phyloP scores from a whole-genome alignment of 2,329 filamentous ascomycete genomes.

The Celoporthe dispersa region DNA sequence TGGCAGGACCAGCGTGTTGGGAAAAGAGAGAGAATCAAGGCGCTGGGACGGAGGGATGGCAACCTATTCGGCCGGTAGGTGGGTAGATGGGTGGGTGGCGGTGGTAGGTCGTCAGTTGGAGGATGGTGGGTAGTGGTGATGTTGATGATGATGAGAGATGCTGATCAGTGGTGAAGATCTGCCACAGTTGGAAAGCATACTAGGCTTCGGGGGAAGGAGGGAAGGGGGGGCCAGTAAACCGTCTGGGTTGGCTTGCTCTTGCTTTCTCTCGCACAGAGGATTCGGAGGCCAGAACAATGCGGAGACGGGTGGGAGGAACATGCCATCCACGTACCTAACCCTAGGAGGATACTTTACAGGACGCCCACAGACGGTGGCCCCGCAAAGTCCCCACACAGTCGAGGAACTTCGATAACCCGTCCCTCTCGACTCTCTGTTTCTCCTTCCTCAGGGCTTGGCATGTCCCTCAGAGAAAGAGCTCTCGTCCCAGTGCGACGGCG shows the following conservation, averaged over 20 bases:
- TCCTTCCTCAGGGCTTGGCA: neutral
- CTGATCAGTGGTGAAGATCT: neutral
- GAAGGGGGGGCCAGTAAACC: neutral
- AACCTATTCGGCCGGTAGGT: neutral
- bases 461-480: neutral
- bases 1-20: constrained; percentile 13
- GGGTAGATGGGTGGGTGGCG: neutral
- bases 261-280: neutral
- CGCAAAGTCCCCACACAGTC: neutral
- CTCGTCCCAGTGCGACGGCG: neutral
- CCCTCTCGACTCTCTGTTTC: no score
- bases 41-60: neutral
- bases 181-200: neutral
- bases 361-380: neutral
- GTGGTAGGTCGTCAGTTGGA: neutral
- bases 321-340: neutral
- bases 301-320: neutral
- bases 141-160: neutral
- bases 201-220: neutral
- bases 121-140: neutral
- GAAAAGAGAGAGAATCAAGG: neutral
- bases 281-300: constrained; percentile 13
- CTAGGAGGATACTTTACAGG: neutral
- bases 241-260: neutral
- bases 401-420: neutral